Conservation (phyloP, 352 stramenopile species). For the Globisporangium paddicum region DNA sequence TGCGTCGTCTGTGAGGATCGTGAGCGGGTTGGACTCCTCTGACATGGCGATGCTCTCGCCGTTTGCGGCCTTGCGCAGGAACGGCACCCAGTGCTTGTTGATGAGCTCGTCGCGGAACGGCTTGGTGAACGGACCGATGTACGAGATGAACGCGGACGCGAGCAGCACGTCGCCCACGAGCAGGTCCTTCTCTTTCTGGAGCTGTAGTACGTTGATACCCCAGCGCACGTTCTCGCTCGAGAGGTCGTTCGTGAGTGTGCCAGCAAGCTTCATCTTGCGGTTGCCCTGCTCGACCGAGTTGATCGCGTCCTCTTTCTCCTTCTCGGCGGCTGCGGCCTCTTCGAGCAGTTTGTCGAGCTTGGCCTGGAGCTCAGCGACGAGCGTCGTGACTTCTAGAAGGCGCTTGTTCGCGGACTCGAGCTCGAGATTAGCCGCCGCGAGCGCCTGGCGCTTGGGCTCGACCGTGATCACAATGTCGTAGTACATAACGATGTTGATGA, state of each 20-base stretch:
- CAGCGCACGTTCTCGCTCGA: constrained; percentile 95
- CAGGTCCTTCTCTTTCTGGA: constrained; percentile 90
- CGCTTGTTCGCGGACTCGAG: constrained; percentile 89
- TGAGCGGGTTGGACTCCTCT: constrained; percentile 83
- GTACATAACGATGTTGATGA: constrained; percentile 97
- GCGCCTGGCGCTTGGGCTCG: constrained; percentile 91
- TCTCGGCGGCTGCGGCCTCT: constrained; percentile 88
- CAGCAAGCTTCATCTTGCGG: constrained; percentile 93
- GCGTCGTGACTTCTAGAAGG: constrained; percentile 81
- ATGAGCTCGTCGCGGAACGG: constrained; percentile 93
- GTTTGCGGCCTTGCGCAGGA: constrained; percentile 81
- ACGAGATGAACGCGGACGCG: constrained; percentile 94
- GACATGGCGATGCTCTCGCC: constrained; percentile 90
- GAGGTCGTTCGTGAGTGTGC: constrained; percentile 92
- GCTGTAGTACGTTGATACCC: constrained; percentile 91
- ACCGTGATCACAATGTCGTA: constrained; percentile 95
- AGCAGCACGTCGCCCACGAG: constrained; percentile 93
- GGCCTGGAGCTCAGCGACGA: constrained; percentile 90
- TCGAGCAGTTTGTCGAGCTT: constrained; percentile 91
- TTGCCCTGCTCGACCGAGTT: constrained; percentile 91
- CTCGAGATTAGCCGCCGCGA: constrained; percentile 90
- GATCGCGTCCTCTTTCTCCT: constrained; percentile 92
- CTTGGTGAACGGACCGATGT: constrained; percentile 95
- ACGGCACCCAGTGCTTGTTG: constrained; percentile 91
- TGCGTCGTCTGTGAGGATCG: constrained; percentile 90